phyloP scores from a whole-genome alignment of 2,329 filamentous ascomycete species.

The Xylaria sp. region DNA sequence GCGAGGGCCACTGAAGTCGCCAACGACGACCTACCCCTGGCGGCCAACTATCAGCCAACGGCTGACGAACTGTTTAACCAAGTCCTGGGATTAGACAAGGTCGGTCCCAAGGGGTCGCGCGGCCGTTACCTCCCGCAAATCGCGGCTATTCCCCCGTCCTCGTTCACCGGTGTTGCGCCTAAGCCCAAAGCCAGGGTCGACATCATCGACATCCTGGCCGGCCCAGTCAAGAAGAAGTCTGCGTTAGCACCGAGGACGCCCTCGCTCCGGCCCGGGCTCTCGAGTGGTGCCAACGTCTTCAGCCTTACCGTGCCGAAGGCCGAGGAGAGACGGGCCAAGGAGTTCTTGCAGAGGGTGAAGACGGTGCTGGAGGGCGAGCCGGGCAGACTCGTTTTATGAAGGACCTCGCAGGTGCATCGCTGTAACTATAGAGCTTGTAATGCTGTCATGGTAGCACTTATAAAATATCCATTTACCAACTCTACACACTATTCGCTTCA shows the following conservation, averaged over 20 bases:
- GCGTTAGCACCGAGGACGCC: conserved; percentile 36
- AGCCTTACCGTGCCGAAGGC: conserved; percentile 76
- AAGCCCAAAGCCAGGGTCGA: conserved; percentile 61
- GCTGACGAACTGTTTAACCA: conserved; percentile 87
- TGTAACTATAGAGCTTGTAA: conserved; percentile 31
- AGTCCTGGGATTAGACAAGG: conserved; percentile 70
- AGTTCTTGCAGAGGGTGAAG: conserved; percentile 88
- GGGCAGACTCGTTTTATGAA: conserved; percentile 68
- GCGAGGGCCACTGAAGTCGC: conserved; percentile 82
- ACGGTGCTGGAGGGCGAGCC: conserved; percentile 79
- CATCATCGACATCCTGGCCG: conserved; percentile 80
- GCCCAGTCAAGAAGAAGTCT: conserved; percentile 37
- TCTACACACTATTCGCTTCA: background rate
- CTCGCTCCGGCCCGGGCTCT: conserved; percentile 48
- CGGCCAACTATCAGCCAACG: conserved; percentile 65
- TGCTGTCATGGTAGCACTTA: conserved; percentile 21
- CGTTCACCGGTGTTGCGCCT: conserved; percentile 37
- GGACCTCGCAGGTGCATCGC: conserved; percentile 1
- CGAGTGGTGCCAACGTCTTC: conserved; percentile 73
- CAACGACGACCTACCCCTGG: conserved; percentile 80
- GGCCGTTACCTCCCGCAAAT: conserved; percentile 75
- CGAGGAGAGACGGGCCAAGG: conserved; percentile 79
- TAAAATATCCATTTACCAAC: conserved; percentile 28
- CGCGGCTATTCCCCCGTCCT: conserved; percentile 55
- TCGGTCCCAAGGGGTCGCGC: conserved; percentile 55